Base-by-base conservation (phyloP, 2,329 filamentous ascomycete genomes). In the Epichloe festucae region DNA sequence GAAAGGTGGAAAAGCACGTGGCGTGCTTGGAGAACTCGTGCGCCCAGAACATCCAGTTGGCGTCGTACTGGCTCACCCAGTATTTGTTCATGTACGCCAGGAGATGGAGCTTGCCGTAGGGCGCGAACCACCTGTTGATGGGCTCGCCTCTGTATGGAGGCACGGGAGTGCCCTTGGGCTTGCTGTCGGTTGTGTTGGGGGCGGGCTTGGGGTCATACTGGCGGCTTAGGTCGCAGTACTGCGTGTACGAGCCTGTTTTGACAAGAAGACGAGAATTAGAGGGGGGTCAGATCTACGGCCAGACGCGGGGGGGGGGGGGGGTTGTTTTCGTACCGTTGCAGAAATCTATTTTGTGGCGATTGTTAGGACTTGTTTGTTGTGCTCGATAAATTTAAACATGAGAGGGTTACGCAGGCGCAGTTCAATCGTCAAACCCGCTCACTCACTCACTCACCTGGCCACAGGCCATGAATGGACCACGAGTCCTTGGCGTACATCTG, bases 21-120 rank as follows among this genome's bases (percentile, higher is more conserved):
- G 74, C 81, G 65, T 84, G 81, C 70, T 85, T 85, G 66, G 71
- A 75, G 69, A 81, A 84, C 62, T 85, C 81, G 68, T 84, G 81
- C 40, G 66, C 81, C 81, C 81, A 85, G 67, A 86, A 78, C 36
- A 75, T 71, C 48, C 68, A 63, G 66, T 81, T 84, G 14, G 74
- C 70, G 47, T 74, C 72, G 54, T 68, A 67, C 56, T 78, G 77
- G 46, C 73, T 73, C 56, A 83, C 72, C 82, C 82, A 85, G 73
- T 60, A 74, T 59, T 74, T 80, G 61, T 81, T 77, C 82, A 85
- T 85, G 68, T 75, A 85, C 2, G 70, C 73, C 2, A 85, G 72
- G 2, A 85, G 69, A 60, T 84, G 80, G 55, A 70, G 71, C 56
- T 74, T 76, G 52, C 76, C 78, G 57, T 82, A 78, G 0, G 73